Evolutionary conservation across 2,329 filamentous ascomycete genomes (phyloP).

Genomic region (Orbilia brochopaga): DNA sequence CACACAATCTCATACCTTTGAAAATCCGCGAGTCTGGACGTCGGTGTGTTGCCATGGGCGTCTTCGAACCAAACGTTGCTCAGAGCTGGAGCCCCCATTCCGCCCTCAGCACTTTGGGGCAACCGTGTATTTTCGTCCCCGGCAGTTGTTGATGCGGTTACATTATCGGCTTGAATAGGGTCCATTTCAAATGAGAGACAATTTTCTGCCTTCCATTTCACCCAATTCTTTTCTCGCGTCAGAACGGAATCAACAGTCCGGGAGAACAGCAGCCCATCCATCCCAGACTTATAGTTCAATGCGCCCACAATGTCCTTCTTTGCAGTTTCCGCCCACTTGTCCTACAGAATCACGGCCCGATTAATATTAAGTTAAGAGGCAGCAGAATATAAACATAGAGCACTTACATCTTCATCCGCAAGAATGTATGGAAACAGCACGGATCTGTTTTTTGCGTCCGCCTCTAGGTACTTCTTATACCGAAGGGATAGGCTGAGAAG

Average conservation of each 20-base stretch:
- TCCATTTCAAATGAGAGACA: conserved; percentile 84
- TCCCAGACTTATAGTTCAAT: conserved; percentile 78
- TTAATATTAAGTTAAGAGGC: neutral
- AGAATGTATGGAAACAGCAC: conserved; percentile 75
- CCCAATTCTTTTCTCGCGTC: conserved; percentile 97
- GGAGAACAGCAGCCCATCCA: conserved; percentile 89
- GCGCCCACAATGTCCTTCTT: conserved; percentile 72
- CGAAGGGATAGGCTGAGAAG: conserved; percentile 84
- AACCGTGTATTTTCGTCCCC: conserved; percentile 75
- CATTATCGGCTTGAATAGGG: conserved; percentile 71
- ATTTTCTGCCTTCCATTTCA: conserved; percentile 94
- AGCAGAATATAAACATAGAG: neutral
- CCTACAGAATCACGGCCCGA: conserved; percentile 60
- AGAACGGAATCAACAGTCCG: conserved; percentile 97
- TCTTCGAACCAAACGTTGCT: conserved; percentile 74
- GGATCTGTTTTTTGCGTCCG: conserved; percentile 77
- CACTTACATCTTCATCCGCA: conserved; percentile 77
- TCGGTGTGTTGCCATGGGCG: conserved; percentile 64
- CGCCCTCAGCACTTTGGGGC: conserved; percentile 62
- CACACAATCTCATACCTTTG: conserved; percentile 60
- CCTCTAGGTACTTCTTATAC: conserved; percentile 75
- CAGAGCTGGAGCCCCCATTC: conserved; percentile 74
- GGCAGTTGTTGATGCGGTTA: conserved; percentile 72
- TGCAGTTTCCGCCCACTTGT: conserved; percentile 82
- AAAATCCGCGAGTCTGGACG: conserved; percentile 72